Evolutionary conservation across 805 yeast genomes (phyloP).

Genomic region (Cyberlindnera bimundalis): DNA sequence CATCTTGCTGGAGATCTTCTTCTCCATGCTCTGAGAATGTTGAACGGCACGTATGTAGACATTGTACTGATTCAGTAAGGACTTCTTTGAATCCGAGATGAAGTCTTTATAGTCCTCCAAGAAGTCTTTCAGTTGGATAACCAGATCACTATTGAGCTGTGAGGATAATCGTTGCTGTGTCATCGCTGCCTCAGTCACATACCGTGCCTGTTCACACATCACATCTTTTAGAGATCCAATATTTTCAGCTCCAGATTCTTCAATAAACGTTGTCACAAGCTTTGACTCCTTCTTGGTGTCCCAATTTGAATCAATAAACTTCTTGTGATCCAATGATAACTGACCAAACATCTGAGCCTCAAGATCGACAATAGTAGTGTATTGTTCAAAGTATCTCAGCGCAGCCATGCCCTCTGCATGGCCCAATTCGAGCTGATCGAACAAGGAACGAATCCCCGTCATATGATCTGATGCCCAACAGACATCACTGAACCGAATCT

Average conservation of each 20-base stretch:
- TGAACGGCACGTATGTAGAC: constrained; percentile 14
- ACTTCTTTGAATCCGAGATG: constrained; percentile 9
- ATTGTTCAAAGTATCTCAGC: constrained; percentile 20
- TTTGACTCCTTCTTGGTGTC: neutral
- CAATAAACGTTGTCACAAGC: neutral
- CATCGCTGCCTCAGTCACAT: constrained; percentile 6
- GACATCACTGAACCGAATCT: constrained; percentile 11
- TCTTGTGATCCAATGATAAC: constrained; percentile 8
- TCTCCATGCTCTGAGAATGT: constrained; percentile 8
- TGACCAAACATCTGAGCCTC: constrained; percentile 15
- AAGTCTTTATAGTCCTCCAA: constrained; percentile 23
- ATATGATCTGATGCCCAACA: constrained; percentile 33
- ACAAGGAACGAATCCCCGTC: constrained; percentile 28
- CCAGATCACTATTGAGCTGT: constrained; percentile 16
- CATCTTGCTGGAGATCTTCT: constrained; percentile 15
- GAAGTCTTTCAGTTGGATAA: constrained; percentile 20
- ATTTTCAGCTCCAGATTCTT: constrained; percentile 5
- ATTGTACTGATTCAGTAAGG: constrained; percentile 11
- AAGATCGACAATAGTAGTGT: constrained; percentile 18
- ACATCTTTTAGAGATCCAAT: constrained; percentile 7
- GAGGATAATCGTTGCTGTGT: constrained; percentile 8
- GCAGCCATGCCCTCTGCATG: constrained; percentile 16
- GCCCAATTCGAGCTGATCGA: constrained; percentile 20
- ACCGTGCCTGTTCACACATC: constrained; percentile 7
- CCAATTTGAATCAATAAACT: constrained; percentile 7